These are phyloP conservation scores for Pseudognaphalium luteoalbum DNA, from an alignment of 129 eudicot genomes.

Conservation along the genomic window DNA sequence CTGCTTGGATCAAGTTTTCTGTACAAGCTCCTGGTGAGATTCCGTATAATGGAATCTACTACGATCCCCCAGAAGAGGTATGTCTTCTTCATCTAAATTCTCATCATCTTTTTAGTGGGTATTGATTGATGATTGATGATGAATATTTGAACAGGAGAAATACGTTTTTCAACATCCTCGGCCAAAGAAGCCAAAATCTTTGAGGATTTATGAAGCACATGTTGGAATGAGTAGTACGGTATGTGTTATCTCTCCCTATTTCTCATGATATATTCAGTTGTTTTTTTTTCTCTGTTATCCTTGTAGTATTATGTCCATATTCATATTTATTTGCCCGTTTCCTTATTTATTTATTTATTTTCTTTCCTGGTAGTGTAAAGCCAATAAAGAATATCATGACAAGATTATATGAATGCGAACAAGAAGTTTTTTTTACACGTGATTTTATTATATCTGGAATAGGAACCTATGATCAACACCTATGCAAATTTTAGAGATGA, in stretches of 20 bases:
- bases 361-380: background rate
- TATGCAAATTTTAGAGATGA: slow-evolving; percentile 93
- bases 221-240: slow-evolving; percentile 99
- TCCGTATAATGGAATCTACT: slow-evolving; percentile 93
- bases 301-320: background rate
- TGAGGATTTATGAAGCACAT: slow-evolving; percentile 91
- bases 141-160: slow-evolving; percentile 61
- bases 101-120: slow-evolving; percentile 8
- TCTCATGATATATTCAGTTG: slow-evolving; percentile 24
- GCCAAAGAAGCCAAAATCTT: slow-evolving; percentile 85
- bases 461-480: slow-evolving; percentile 92
- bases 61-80: slow-evolving; percentile 99
- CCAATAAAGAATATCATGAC: background rate
- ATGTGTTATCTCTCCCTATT: slow-evolving; percentile 33
- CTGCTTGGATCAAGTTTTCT: slow-evolving; percentile 98
- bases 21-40: slow-evolving; percentile 95
- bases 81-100: background rate
- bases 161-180: slow-evolving; percentile 83
- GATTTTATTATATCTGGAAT: slow-evolving; percentile 28
- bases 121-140: slow-evolving; percentile 22
- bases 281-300: background rate
- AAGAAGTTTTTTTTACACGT: slow-evolving; percentile 8
- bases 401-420: slow-evolving; percentile 1
- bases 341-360: too few relatives aligned
- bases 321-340: background rate